Evolutionary conservation across 768 basidiomycete genomes (phyloP), one percentile per base, ranked within the genome.

Genomic region (Agaricus blazei): DNA sequence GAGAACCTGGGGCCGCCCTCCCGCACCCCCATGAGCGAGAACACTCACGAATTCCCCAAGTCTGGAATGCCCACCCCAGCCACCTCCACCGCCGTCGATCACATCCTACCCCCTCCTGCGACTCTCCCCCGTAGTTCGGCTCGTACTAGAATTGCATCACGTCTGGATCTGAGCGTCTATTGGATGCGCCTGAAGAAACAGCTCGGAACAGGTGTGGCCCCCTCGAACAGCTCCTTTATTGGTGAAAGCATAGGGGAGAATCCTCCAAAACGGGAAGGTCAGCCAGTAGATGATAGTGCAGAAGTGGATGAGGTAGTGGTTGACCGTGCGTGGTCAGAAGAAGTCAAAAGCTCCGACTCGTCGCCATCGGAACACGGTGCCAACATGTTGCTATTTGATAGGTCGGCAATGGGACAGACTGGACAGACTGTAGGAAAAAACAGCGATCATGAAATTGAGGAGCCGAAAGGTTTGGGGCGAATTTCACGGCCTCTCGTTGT

Each of bases 231-330:
- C 37, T 83, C 82, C 3, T 62, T 75, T 8, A 57, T 78, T 15
- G 81, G 76, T 27, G 81, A 81, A 47, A 81, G 76, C 58, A 70
- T 71, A 24, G 64, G 65, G 2, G 79, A 77, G 61, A 73, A 64
- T 38, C 73, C 67, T 34, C 47, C 60, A 11, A 70, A 59, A n/a
- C 66, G 61, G 12, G 46, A 59, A 27, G 67, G 68, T 3, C 51
- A 44, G 24, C 59, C 44, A 6, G 57, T 64, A 34, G 63, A 67
- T 15, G 74, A 73, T 28, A 65, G 63, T 12, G 72, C 67, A 36
- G 70, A 74, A 51, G 82, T 90, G 7, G 80, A 91, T 66, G 81
- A 88, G 70, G 80, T 90, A 23, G 82, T 91, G 24, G 88, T 91
- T 14, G 88, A 91, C 67, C 78, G 87, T 46, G 70, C 75, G 31